Evolutionary conservation across 805 yeast genomes (phyloP).

Genomic region (Wickerhamiella sorbophila): DNA sequence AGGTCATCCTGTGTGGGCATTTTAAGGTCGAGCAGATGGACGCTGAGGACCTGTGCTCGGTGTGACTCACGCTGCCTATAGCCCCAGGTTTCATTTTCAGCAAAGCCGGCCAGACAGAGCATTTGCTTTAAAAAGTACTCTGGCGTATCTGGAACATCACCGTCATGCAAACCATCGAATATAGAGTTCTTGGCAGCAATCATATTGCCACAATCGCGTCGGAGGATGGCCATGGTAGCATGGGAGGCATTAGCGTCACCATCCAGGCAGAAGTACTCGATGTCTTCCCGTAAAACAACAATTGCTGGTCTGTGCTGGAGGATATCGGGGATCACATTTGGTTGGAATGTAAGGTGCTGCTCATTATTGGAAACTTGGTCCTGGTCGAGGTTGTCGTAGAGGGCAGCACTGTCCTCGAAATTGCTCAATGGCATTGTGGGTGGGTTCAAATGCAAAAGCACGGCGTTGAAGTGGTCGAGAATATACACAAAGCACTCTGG

Average conservation of each 20-base stretch:
- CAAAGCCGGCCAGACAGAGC: slow-evolving; percentile 83
- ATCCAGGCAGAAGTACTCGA: slow-evolving; percentile 86
- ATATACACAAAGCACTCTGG: slow-evolving; percentile 80
- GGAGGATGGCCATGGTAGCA: slow-evolving; percentile 52
- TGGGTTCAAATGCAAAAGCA: slow-evolving; percentile 42
- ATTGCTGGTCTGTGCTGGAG: slow-evolving; percentile 74
- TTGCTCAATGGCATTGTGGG: slow-evolving; percentile 8
- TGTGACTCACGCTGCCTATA: slow-evolving; percentile 76
- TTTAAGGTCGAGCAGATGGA: slow-evolving; percentile 47
- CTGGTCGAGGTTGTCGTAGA: slow-evolving; percentile 7
- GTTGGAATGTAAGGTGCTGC: slow-evolving; percentile 10
- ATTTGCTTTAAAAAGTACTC: slow-evolving; percentile 90
- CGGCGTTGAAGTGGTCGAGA: slow-evolving; percentile 52
- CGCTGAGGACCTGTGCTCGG: slow-evolving; percentile 72
- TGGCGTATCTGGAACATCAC: slow-evolving; percentile 49
- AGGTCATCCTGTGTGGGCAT: slow-evolving; percentile 9
- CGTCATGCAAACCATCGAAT: slow-evolving; percentile 54
- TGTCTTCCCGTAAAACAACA: slow-evolving; percentile 82
- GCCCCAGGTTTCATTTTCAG: slow-evolving; percentile 63
- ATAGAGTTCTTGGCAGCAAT: slow-evolving; percentile 44
- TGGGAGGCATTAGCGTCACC: slow-evolving; percentile 40
- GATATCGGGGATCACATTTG: slow-evolving; percentile 32
- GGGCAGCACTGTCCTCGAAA: slow-evolving; percentile 13
- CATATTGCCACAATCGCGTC: slow-evolving; percentile 56
- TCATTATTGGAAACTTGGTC: slow-evolving; percentile 3